A percentile compares a stretch with the other conserved stretches of the same genome.
These are phyloP conservation scores for Blastobotrys illinoisensis DNA, from an alignment of 1,139 yeast species.

Conservation along the genomic window DNA sequence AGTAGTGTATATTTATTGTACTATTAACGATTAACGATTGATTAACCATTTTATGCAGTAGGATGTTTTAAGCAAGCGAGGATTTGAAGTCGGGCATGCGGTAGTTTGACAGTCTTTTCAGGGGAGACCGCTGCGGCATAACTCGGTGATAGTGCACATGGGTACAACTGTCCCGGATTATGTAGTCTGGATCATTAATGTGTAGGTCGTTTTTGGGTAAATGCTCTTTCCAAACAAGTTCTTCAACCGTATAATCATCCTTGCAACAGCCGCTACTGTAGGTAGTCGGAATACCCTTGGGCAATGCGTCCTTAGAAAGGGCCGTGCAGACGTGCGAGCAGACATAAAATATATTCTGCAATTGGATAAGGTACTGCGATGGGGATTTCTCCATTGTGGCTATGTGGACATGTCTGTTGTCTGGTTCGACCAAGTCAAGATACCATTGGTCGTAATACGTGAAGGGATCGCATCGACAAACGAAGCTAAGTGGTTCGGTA, in stretches of 20 bases:
- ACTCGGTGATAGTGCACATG: not conserved
- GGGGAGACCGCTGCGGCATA: not conserved
- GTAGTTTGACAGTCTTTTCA: not conserved
- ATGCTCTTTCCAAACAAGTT: not conserved
- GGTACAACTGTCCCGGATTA: not conserved
- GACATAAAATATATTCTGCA: not conserved
- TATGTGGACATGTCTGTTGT: not conserved
- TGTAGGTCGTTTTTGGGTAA: not conserved
- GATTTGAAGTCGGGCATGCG: not conserved
- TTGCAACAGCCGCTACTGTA: not conserved
- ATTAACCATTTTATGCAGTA: too few relatives aligned
- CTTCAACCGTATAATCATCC: not conserved
- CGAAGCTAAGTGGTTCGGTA: not conserved
- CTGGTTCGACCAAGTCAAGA: not conserved
- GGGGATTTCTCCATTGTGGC: not conserved
- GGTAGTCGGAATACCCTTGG: not conserved
- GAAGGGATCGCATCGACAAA: not conserved
- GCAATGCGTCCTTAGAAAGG: not conserved
- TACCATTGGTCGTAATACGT: not conserved
- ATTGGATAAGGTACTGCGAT: not conserved
- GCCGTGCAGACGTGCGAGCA: not conserved
- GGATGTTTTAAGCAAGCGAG: not conserved
- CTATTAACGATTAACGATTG: not conserved
- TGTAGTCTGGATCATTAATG: not conserved
- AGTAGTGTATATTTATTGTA: constrained; percentile 1